phyloP scores from a whole-genome alignment of 2,329 filamentous ascomycete species.

The Trichoderma hamatum region DNA sequence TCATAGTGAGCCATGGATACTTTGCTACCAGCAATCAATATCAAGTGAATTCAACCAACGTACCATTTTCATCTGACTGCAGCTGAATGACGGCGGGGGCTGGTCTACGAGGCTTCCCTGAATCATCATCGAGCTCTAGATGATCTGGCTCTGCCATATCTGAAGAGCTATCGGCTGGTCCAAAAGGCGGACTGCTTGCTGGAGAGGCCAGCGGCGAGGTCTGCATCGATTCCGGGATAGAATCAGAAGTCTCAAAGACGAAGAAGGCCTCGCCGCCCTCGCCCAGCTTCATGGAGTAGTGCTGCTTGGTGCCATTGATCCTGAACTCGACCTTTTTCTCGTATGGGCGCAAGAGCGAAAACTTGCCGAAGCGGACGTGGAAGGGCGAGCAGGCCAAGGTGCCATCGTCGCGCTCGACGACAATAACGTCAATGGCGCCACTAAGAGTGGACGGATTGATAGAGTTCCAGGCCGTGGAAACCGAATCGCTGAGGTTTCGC shows the following conservation, averaged over 20 bases:
- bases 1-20: slow-evolving; percentile 16
- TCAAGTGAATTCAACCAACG: background rate
- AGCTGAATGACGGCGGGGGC: slow-evolving; percentile 46
- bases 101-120: slow-evolving; percentile 46
- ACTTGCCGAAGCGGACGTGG: slow-evolving; percentile 98
- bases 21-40: background rate
- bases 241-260: slow-evolving; percentile 92
- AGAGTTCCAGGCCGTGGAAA: slow-evolving; percentile 98
- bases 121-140: slow-evolving; percentile 63
- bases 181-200: slow-evolving; percentile 76
- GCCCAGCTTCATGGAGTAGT: slow-evolving; percentile 97
- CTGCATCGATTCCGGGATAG: slow-evolving; percentile 89
- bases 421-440: slow-evolving; percentile 98
- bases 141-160: slow-evolving; percentile 69
- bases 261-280: slow-evolving; percentile 99
- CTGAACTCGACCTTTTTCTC: slow-evolving; percentile 99
- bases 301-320: slow-evolving; percentile 88
- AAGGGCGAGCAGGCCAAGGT: slow-evolving; percentile 90
- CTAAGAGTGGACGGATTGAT: slow-evolving; percentile 97
- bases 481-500: slow-evolving; percentile 88
- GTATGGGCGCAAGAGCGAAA: slow-evolving; percentile 88
- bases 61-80: slow-evolving; percentile 39
- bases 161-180: slow-evolving; percentile 39
- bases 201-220: slow-evolving; percentile 94
- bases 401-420: slow-evolving; percentile 95